Evolutionary conservation across 2,329 filamentous ascomycete species (phyloP).

Genomic region (Penicillium sp.): DNA sequence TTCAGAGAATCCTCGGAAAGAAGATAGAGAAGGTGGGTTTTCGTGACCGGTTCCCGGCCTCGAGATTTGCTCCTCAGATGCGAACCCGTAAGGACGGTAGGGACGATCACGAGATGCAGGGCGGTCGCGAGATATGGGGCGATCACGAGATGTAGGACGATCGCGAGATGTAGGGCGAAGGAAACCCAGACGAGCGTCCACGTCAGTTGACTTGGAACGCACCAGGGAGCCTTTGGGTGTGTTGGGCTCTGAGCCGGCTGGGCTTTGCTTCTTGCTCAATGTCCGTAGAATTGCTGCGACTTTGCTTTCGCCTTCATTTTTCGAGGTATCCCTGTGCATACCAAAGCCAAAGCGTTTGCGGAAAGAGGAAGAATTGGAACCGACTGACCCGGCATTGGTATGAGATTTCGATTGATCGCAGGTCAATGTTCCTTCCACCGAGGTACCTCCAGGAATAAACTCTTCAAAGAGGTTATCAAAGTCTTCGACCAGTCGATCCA

Average conservation of each 20-base stretch:
- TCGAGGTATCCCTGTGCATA: conserved; percentile 75
- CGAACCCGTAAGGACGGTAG: conserved; percentile 49
- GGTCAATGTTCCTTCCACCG: conserved; percentile 38
- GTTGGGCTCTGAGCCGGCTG: conserved; percentile 62
- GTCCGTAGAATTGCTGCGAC: conserved; percentile 79
- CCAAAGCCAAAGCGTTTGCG: conserved; percentile 81
- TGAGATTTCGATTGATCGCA: conserved; percentile 61
- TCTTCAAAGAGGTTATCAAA: conserved; percentile 85
- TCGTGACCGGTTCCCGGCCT: conserved; percentile 48
- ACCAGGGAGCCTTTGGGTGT: conserved; percentile 65
- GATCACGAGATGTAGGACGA: conserved; percentile 56
- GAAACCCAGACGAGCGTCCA: conserved; percentile 50
- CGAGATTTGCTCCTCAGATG: conserved; percentile 47
- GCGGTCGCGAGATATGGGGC: conserved; percentile 29
- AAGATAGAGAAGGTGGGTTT: conserved; percentile 47
- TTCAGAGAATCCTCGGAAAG: conserved; percentile 51
- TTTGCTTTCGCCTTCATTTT: conserved; percentile 64
- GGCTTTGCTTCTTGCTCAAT: conserved; percentile 75
- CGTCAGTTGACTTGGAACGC: conserved; percentile 76
- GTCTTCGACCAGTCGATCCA: conserved; percentile 86
- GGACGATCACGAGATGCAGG: conserved; percentile 53
- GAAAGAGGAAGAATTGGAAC: conserved; percentile 82
- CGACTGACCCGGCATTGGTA: conserved; percentile 69
- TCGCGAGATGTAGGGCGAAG: conserved; percentile 58
- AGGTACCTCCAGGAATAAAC: conserved; percentile 45